Evolutionary conservation across 2,329 filamentous ascomycete species (phyloP).

Genomic region (Neopestalotiopsis sp.): DNA sequence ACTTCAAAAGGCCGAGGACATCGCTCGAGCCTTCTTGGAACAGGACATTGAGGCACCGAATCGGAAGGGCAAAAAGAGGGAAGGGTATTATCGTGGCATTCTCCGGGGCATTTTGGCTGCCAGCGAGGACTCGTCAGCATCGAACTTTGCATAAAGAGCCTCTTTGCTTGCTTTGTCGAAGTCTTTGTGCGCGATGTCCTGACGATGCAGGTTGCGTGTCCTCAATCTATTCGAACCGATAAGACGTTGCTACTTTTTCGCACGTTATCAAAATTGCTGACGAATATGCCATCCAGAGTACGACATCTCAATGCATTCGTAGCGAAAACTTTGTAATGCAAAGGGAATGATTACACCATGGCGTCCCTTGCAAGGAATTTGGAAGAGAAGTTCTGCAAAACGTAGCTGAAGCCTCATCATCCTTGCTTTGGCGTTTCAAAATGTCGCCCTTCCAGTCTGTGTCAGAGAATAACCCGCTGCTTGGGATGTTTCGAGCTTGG

Average conservation of each 20-base stretch:
- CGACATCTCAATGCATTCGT: background rate
- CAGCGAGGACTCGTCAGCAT: constrained; percentile 10
- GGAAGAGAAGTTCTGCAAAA: background rate
- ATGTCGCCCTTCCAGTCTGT: background rate
- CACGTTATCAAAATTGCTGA: background rate
- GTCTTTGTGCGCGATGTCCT: too few relatives aligned
- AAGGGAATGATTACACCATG: background rate
- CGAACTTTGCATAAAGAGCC: constrained; percentile 9
- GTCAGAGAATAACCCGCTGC: constrained; percentile 5
- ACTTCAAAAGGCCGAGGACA: constrained; percentile 69
- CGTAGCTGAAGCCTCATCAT: constrained; percentile 2
- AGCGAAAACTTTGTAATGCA: background rate
- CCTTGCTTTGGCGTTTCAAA: constrained; percentile 11
- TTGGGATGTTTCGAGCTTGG: constrained; percentile 17
- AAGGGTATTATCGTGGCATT: constrained; percentile 30
- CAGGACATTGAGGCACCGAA: constrained; percentile 40
- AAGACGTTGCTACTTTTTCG: background rate
- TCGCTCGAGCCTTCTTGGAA: constrained; percentile 64
- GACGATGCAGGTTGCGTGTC: background rate
- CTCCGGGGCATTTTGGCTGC: constrained; percentile 30
- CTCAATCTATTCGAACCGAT: background rate
- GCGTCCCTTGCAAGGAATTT: background rate
- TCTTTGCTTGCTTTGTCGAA: background rate
- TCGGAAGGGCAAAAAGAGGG: constrained; percentile 15
- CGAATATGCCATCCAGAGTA: constrained; percentile 2